Evolutionary conservation across 495 filamentous ascomycete species (phyloP), one percentile per base, ranked within the genome.

Genomic region (Penicillium cataractarum): DNA sequence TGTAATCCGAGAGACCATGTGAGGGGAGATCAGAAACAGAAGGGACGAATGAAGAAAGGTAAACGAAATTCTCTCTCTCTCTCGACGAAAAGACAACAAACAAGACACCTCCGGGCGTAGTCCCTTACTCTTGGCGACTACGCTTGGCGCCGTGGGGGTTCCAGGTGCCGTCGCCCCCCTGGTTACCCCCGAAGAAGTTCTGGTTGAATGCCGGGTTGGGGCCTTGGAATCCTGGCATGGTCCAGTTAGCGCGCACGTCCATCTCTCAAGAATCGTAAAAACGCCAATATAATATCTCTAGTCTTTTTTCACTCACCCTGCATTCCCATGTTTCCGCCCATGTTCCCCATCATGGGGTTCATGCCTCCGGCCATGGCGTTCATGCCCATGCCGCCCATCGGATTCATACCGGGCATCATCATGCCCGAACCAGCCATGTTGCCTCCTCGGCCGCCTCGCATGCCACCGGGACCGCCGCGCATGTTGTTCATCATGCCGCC

Each of bases 121-220:
- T 58, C 22, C 15, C 60, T 72, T 81, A 89, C 69, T 89, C 87
- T 63, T 86, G 86, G 58, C 90, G 84, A 61, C 88, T 88, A 58
- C 90, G 84, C 74, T 96, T 96, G 9, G 90, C 86, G 29, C 90
- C 90, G 65, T 96, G 92, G 0, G 92, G 92, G 67, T 96, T 95
- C 86, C 90, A 90, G 65, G 83, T 84, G 31, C 85, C 88, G 62
- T 84, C 85, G 35, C 78, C 81, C 7, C 70, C 81, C 61, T 87
- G 85, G 66, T 88, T 85, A 58, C 82, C 80, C 58, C 79, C 78
- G 74, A 94, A 96, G 84, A 64, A 66, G 13, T 83, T 87, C 54
- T 90, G 89, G 71, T 93, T 93, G 77, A 95, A 97, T 60, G 85
- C 86, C 12, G 86, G 80, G 68, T 86, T 86, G 71, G 83, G 83